Evolutionary conservation across 2,329 filamentous ascomycete genomes (phyloP).

Genomic region (Rutstroemia sp.): DNA sequence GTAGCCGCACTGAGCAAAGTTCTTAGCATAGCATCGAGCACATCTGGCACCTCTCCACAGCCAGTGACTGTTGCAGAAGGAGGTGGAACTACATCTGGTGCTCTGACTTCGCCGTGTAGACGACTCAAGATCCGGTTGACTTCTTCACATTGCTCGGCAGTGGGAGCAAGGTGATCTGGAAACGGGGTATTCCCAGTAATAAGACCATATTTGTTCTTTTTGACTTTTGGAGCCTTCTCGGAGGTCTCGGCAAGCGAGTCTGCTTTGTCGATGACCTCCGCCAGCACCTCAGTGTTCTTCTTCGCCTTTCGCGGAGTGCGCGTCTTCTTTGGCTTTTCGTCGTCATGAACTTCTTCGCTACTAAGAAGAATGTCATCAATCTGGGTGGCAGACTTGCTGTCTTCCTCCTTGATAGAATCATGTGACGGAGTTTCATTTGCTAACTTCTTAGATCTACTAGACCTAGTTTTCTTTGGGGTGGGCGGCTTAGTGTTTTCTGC

Average conservation of each 20-base stretch:
- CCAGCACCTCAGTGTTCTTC: conserved; percentile 9
- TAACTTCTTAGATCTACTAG: no score
- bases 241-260: neutral
- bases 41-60: conserved; percentile 48
- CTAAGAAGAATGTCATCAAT: neutral
- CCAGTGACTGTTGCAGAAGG: conserved; percentile 67
- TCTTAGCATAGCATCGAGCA: conserved; percentile 47
- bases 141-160: conserved; percentile 59
- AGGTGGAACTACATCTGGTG: conserved; percentile 59
- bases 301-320: neutral
- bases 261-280: conserved; percentile 8
- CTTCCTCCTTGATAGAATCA: neutral
- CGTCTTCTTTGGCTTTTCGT: conserved; percentile 1
- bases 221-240: conserved; percentile 16
- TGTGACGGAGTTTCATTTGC: no score
- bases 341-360: neutral
- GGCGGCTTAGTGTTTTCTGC: neutral
- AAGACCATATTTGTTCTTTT: conserved; percentile 42
- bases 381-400: neutral
- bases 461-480: neutral
- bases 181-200: conserved; percentile 57
- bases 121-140: conserved; percentile 58
- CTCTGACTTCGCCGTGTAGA: conserved; percentile 56
- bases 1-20: conserved; percentile 47
- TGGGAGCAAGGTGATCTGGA: conserved; percentile 58